A percentile compares a stretch with the other conserved stretches of the same genome.
phyloP scores from a whole-genome alignment of 495 filamentous ascomycete genomes.

The Aspergillus homomorphus region DNA sequence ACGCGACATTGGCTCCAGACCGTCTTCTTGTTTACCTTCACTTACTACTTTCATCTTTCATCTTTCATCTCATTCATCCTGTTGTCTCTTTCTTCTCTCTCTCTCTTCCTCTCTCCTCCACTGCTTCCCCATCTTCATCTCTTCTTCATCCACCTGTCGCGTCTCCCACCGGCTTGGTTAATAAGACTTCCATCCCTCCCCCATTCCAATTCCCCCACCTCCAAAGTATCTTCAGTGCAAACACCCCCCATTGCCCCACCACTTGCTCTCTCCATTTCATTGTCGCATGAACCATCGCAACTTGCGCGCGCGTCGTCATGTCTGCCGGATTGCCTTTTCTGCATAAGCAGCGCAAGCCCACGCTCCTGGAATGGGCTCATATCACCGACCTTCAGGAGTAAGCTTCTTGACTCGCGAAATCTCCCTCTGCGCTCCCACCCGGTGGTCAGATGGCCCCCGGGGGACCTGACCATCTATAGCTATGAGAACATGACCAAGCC shows the following conservation, averaged over 20 bases:
- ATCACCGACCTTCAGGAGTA: slow-evolving; percentile 72
- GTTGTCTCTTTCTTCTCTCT: not conserved
- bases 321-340: slow-evolving; percentile 65
- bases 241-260: slow-evolving; percentile 1
- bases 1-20: not conserved
- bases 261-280: slow-evolving; percentile 28
- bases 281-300: slow-evolving; percentile 43
- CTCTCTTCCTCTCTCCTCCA: not conserved
- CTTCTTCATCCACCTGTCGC: not conserved
- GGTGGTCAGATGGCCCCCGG: not conserved
- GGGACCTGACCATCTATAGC: slow-evolving; percentile 41
- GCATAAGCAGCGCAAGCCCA: slow-evolving; percentile 77
- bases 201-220: not conserved
- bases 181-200: not conserved
- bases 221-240: too few relatives aligned
- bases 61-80: not conserved
- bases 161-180: not conserved
- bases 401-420: slow-evolving; percentile 27
- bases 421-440: not conserved
- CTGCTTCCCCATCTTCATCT: not conserved
- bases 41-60: not conserved
- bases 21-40: not conserved
- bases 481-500: slow-evolving; percentile 69
- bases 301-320: slow-evolving; percentile 42
- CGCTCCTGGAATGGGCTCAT: slow-evolving; percentile 72